Conservation (phyloP, 257 asterid species). For the Rubia yunnanensis region DNA sequence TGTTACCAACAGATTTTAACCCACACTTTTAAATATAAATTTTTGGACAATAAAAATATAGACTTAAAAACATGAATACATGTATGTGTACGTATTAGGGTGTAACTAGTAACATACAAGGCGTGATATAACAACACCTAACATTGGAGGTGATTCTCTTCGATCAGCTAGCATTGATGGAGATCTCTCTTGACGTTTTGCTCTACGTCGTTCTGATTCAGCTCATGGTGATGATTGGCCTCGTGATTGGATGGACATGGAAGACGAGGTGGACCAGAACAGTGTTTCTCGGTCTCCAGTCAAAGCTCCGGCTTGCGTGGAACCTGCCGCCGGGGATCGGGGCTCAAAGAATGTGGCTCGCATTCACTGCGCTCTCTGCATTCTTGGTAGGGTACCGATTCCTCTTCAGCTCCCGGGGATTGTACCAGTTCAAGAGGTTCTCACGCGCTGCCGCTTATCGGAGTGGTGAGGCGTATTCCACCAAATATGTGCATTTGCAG, state of each 20-base stretch:
- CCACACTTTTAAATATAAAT: no score
- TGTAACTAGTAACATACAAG: no score
- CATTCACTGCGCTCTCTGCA: constrained; percentile 85
- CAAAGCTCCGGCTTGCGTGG: constrained; percentile 74
- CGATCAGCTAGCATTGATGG: constrained; percentile 51
- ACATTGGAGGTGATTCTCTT: constrained; percentile 34
- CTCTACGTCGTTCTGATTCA: constrained; percentile 88
- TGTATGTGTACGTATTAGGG: no score
- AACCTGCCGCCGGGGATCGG: constrained; percentile 87
- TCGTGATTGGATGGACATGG: constrained; percentile 97
- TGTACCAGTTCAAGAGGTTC: constrained; percentile 34
- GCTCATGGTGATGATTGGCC: constrained; percentile 92
- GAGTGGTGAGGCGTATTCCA: constrained; percentile 9
- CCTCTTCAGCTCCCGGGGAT: constrained; percentile 53
- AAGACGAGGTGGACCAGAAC: constrained; percentile 85
- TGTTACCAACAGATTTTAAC: no score
- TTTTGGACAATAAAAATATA: no score
- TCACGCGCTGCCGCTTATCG: constrained; percentile 12
- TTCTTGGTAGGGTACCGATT: constrained; percentile 70
- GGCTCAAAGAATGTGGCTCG: constrained; percentile 81
- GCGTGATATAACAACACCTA: no score
- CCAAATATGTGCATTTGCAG: no score
- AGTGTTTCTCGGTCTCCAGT: constrained; percentile 66
- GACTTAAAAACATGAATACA: no score
- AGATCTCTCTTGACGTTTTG: constrained; percentile 82